phyloP scores from a whole-genome alignment of 371 early-diverging fungal species.

The Syncephalastrum racemosum region DNA sequence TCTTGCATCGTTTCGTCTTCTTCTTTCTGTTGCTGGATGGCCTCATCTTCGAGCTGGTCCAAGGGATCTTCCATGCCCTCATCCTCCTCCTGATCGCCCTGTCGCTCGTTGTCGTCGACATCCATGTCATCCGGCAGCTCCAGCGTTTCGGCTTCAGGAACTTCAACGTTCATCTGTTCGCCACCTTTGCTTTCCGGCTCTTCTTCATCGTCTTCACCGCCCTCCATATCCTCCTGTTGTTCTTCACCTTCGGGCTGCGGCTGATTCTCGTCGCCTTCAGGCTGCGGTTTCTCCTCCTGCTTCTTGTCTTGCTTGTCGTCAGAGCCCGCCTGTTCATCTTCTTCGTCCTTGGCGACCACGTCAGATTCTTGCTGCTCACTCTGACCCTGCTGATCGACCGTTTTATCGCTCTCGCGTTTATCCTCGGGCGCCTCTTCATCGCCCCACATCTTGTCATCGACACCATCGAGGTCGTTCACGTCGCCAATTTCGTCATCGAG shows the following conservation, averaged over 20 bases:
- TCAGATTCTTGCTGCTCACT: conserved; percentile 60
- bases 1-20: conserved; percentile 46
- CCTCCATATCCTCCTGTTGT: conserved; percentile 51
- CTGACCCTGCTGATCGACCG: conserved; percentile 55
- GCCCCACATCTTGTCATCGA: conserved; percentile 98
- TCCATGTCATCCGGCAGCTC: conserved; percentile 68
- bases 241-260: conserved; percentile 45
- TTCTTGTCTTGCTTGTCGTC: conserved; percentile 36
- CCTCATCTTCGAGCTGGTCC: conserved; percentile 24
- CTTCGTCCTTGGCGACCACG: conserved; percentile 68
- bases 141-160: conserved; percentile 61
- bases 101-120: conserved; percentile 32
- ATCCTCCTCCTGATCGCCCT: conserved; percentile 23
- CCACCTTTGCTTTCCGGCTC: conserved; percentile 28
- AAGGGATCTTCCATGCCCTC: conserved; percentile 45
- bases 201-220: conserved; percentile 41
- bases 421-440: conserved; percentile 81
- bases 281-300: conserved; percentile 33
- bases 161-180: conserved; percentile 58
- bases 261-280: conserved; percentile 25
- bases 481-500: conserved; percentile 92
- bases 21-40: conserved; percentile 18
- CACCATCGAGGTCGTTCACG: conserved; percentile 83
- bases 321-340: conserved; percentile 36
- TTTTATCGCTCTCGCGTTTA: conserved; percentile 65